Base-by-base conservation (phyloP, 768 basidiomycete species). In the Glaciozyma martinii region DNA sequence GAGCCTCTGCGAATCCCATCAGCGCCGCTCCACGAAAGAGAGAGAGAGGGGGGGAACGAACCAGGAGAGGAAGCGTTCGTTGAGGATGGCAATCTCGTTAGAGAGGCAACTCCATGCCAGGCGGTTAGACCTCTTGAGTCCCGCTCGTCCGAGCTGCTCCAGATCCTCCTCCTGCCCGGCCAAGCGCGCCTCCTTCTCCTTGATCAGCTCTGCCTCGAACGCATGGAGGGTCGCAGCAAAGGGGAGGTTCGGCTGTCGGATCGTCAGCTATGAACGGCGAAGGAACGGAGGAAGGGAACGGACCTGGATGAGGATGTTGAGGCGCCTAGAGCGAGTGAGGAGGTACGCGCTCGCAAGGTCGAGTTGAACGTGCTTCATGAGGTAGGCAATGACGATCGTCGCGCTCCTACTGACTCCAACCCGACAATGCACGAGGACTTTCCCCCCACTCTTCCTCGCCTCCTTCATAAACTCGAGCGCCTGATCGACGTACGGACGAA, bases 361-460 rank as follows among this genome's bases (percentile, higher is more conserved):
- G 54, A 93, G 79, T 29, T 81, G 79, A 27, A 90, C 83, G 74
- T 94, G 85, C 29, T 30, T 27, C 49, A 53, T 97, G 74, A 95
- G 88, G 77, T 97, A 97, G 23, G 93, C 93, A 73, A 98, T 97
- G 67, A 88, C 88, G 66, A 98, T 91, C 40, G 90, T 94, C 33
- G 94, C 93, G 73, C 88, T 90, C 66, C 94, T 80, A 52, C 87
- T 89, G 50, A 98, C 94, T n/a, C 94, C 94, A n/a, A 98, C 94
- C n/a, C 92, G 83, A 76, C 94, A 98, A 77, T 98, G 94, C 12
- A 98, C 91, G 59, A 98, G 81, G 42, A 94, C 86, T 74, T 88
- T 88, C 3, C 94, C 94, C 10, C 93, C 92, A 57, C 85, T 82
- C 42, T 78, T 76, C 47, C 90, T 79, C 50, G 91, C 94, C 58